A percentile compares a stretch with the other conserved stretches of the same genome.
phyloP scores from a whole-genome alignment of 177 flowering plant species.

The Vitis hybrid region DNA sequence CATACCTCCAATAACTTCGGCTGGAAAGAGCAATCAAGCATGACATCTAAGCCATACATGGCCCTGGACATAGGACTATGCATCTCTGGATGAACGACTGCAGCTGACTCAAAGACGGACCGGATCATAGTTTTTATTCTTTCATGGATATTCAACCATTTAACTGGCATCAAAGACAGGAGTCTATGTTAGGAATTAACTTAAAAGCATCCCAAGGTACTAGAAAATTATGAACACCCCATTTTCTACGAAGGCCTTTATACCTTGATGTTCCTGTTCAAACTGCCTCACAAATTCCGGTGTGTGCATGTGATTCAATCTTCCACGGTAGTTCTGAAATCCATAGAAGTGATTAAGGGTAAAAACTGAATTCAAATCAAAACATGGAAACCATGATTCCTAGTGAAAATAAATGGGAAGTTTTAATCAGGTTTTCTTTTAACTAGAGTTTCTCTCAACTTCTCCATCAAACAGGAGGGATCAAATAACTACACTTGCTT shows the following conservation, averaged over 20 bases:
- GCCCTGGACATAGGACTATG: slow-evolving; percentile 75
- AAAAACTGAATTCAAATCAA: not conserved
- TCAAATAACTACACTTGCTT: no score
- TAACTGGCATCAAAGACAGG: slow-evolving; percentile 48
- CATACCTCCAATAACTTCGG: slow-evolving; percentile 92
- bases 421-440: not conserved
- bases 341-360: slow-evolving; percentile 6
- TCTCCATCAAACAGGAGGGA: no score
- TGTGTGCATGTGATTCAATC: slow-evolving; percentile 79
- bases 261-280: slow-evolving; percentile 87
- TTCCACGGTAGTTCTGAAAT: slow-evolving; percentile 82
- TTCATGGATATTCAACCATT: slow-evolving; percentile 83
- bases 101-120: slow-evolving; percentile 87
- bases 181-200: not conserved
- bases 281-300: slow-evolving; percentile 87
- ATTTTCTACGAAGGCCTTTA: no score
- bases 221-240: not conserved
- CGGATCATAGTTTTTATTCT: slow-evolving; percentile 67
- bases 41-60: slow-evolving; percentile 96
- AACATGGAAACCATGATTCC: not conserved
- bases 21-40: slow-evolving; percentile 77
- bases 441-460: not conserved
- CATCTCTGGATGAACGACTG: slow-evolving; percentile 86
- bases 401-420: not conserved
- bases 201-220: not conserved